These are phyloP conservation scores for Cladosporium velox DNA, from an alignment of 2,329 filamentous ascomycete species.

Conservation along the genomic window DNA sequence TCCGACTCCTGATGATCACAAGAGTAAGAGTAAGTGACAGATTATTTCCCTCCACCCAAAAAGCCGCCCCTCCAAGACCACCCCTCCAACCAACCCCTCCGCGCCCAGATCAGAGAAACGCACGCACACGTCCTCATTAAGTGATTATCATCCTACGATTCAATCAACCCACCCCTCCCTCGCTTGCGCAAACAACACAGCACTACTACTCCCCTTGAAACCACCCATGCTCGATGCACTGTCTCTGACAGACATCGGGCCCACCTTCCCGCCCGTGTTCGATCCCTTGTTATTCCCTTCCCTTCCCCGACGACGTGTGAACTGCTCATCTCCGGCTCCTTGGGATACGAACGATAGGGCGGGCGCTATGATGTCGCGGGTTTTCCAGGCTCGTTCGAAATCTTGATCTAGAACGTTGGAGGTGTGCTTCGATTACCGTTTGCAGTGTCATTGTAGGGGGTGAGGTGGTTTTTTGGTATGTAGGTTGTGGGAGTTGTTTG, in stretches of 20 bases:
- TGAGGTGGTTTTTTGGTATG: not conserved
- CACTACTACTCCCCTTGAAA: not conserved
- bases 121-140: not conserved
- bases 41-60: not conserved
- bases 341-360: not conserved
- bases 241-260: not conserved
- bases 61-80: not conserved
- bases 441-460: not conserved
- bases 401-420: not conserved
- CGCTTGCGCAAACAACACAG: not conserved
- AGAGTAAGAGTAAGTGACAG: not conserved
- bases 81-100: slow-evolving; percentile 9
- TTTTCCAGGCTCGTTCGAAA: not conserved
- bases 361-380: not conserved
- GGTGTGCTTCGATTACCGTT: not conserved
- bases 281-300: not conserved
- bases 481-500: not conserved
- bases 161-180: not conserved
- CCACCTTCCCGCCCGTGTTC: not conserved
- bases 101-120: not conserved
- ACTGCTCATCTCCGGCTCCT: not conserved
- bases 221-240: not conserved
- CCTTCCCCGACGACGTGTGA: not conserved
- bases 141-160: not conserved
- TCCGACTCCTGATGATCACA: not conserved